Evolutionary conservation across 257 asterid species (phyloP).

Genomic region (Gentiana dahurica): DNA sequence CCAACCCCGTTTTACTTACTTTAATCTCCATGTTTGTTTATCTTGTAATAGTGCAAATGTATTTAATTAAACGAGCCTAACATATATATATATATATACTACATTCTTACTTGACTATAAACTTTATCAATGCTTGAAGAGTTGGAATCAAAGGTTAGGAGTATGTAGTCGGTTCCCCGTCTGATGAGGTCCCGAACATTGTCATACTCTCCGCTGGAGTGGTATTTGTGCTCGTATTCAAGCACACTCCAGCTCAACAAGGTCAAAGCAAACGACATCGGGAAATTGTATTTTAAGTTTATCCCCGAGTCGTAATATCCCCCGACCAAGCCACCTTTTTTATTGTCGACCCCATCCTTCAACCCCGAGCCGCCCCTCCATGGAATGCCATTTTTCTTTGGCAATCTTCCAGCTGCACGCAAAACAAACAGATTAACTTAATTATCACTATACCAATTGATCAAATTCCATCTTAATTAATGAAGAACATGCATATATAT

Average conservation of each 20-base stretch:
- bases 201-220: slow-evolving; percentile 22
- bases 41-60: too few species aligned
- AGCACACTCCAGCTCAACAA: slow-evolving; percentile 85
- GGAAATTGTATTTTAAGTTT: slow-evolving; percentile 63
- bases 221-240: slow-evolving; percentile 19
- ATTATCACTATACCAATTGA: too few species aligned
- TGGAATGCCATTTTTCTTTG: too few species aligned
- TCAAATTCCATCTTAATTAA: too few species aligned
- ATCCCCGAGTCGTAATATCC: slow-evolving; percentile 92
- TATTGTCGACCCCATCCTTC: slow-evolving; percentile 58
- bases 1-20: too few species aligned
- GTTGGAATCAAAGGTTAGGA: slow-evolving; percentile 65
- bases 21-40: too few species aligned
- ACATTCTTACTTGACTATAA: slow-evolving; percentile 10
- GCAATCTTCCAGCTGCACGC: slow-evolving; percentile 59
- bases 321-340: slow-evolving; percentile 71
- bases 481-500: too few species aligned
- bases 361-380: slow-evolving; percentile 39
- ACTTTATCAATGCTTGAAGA: slow-evolving; percentile 53
- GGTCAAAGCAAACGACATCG: slow-evolving; percentile 89
- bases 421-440: too few species aligned
- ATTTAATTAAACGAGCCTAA: too few species aligned
- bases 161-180: slow-evolving; percentile 83
- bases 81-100: not conserved
- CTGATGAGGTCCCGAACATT: too few species aligned